phyloP scores from a whole-genome alignment of 768 basidiomycete species.

The Hortiboletus campestris region DNA sequence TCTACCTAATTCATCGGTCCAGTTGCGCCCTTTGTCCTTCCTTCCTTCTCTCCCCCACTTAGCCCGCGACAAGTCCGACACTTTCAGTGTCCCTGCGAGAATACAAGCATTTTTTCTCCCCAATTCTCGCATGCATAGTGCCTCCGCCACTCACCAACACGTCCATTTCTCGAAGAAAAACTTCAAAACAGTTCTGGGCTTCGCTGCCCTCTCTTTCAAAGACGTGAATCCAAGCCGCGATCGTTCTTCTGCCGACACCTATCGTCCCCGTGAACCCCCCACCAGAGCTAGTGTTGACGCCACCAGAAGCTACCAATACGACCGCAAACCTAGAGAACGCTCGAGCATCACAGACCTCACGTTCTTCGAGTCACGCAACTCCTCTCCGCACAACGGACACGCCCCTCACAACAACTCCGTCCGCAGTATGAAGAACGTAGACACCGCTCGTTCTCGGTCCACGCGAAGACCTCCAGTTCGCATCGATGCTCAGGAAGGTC shows the following conservation, averaged over 20 bases:
- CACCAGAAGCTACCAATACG: constrained; percentile 36
- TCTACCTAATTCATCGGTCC: constrained; percentile 33
- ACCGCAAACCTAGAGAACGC: constrained; percentile 36
- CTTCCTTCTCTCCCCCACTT: constrained; percentile 23
- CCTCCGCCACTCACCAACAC: constrained; percentile 36
- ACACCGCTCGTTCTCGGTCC: constrained; percentile 41
- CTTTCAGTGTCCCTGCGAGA: constrained; percentile 27
- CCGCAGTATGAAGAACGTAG: constrained; percentile 44
- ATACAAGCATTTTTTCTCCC: constrained; percentile 18
- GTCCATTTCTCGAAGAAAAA: constrained; percentile 41
- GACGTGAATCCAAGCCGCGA: constrained; percentile 31
- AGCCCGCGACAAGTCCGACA: constrained; percentile 28
- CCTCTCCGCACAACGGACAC: constrained; percentile 32
- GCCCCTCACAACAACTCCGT: constrained; percentile 30
- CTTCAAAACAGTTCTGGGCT: constrained; percentile 49
- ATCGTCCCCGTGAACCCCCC: constrained; percentile 28
- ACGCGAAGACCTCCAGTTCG: constrained; percentile 53
- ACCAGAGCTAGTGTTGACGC: constrained; percentile 46
- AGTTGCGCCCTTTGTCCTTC: constrained; percentile 25
- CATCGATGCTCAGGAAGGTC: constrained; percentile 74
- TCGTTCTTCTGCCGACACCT: constrained; percentile 30
- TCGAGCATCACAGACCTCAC: constrained; percentile 41
- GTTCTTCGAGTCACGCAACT: constrained; percentile 39
- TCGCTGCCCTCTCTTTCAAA: constrained; percentile 38
- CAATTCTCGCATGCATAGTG: constrained; percentile 43